phyloP scores from a whole-genome alignment of 768 basidiomycete species.

The Boletellus ananas region DNA sequence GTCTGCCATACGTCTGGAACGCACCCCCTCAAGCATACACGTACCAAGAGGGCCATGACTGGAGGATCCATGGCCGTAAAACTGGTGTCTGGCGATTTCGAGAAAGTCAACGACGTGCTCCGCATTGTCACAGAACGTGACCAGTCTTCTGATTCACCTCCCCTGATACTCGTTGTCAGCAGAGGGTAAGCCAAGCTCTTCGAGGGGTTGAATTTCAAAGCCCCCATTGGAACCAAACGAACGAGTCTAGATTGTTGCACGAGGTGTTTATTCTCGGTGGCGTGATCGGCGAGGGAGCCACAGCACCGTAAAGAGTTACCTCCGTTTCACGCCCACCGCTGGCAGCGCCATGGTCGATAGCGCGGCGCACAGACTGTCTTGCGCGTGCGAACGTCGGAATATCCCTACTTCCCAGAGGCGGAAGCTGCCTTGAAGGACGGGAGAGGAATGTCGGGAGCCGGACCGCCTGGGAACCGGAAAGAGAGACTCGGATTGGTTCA shows the following conservation, averaged over 20 bases:
- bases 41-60: constrained; percentile 18
- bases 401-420: constrained; percentile 4
- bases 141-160: constrained; percentile 24
- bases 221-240: constrained; percentile 15
- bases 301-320: constrained; percentile 14
- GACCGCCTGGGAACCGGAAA: constrained; percentile 6
- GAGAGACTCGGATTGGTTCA: constrained; percentile 1
- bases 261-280: constrained; percentile 1
- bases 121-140: constrained; percentile 15
- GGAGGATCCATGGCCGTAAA: constrained; percentile 21
- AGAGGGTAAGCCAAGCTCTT: constrained; percentile 16
- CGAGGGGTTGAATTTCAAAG: constrained; percentile 23
- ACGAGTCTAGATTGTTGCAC: constrained; percentile 17
- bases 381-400: constrained; percentile 17
- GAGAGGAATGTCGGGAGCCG: constrained; percentile 7
- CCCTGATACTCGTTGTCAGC: constrained; percentile 29
- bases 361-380: constrained; percentile 2
- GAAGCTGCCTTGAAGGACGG: constrained; percentile 4
- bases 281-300: constrained; percentile 15
- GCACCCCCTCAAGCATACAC: constrained; percentile 9
- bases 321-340: constrained; percentile 12
- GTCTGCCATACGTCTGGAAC: constrained; percentile 3
- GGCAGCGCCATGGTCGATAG: constrained; percentile 14
- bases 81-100: constrained; percentile 9
- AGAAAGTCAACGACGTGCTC: constrained; percentile 15